Conservation (phyloP, 2,329 filamentous ascomycete species). For the Sporothrix dimorphospora region DNA sequence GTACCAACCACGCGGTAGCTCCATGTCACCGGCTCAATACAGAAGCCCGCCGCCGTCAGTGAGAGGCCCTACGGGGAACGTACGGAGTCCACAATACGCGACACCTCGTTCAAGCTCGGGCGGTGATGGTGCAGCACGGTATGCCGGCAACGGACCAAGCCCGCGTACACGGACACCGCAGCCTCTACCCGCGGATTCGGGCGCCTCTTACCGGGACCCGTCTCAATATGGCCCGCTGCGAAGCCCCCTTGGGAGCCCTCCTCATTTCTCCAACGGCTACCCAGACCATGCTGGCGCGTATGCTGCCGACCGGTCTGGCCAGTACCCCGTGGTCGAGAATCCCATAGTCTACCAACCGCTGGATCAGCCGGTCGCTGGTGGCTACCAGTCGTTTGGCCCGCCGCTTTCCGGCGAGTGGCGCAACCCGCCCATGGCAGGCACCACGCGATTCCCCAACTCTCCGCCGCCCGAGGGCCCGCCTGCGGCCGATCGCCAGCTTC, state of each 20-base stretch:
- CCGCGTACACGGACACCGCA: not conserved
- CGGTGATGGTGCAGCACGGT: not conserved
- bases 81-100: slow-evolving; percentile 15
- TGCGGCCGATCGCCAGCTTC: not conserved
- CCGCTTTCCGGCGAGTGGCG: not conserved
- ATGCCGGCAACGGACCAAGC: not conserved
- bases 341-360: not conserved
- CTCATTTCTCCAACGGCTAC: not conserved
- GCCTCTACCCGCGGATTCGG: not conserved
- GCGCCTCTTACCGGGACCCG: not conserved
- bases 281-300: not conserved
- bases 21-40: slow-evolving; percentile 15
- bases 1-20: slow-evolving; percentile 19
- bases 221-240: slow-evolving; percentile 5
- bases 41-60: slow-evolving; percentile 5
- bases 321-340: slow-evolving; percentile 2
- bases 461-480: not conserved
- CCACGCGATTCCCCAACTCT: not conserved
- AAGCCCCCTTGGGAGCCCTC: slow-evolving; percentile 9
- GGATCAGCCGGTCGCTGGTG: not conserved
- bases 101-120: not conserved
- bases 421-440: not conserved
- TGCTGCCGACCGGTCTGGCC: not conserved
- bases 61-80: not conserved
- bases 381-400: slow-evolving; percentile 1